Percentiles rank a stretch among this genome's conserved stretches.
These are phyloP conservation scores for Hibiscus mutabilis DNA, from an alignment of 345 rosid species.

Conservation along the genomic window DNA sequence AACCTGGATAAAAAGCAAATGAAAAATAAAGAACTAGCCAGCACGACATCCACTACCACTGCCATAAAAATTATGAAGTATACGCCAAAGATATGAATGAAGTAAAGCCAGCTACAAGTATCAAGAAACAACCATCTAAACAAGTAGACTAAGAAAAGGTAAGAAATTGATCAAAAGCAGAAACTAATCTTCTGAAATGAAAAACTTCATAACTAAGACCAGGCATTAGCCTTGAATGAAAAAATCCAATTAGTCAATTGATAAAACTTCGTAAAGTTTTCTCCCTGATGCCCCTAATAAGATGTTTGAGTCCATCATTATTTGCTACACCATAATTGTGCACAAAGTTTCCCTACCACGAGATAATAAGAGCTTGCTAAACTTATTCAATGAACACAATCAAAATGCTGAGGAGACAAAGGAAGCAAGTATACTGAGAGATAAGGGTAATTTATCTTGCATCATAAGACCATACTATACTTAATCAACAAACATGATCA, in stretches of 20 bases:
- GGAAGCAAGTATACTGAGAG: neutral
- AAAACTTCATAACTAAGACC: neutral
- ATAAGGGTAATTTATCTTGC: neutral
- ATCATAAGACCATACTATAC: neutral
- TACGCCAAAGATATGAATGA: neutral
- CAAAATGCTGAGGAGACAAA: neutral
- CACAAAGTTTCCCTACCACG: neutral
- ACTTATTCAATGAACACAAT: neutral
- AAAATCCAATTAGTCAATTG: neutral
- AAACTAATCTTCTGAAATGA: neutral
- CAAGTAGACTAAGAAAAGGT: neutral
- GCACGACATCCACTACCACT: neutral
- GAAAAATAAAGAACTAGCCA: neutral
- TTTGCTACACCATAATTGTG: neutral
- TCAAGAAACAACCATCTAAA: neutral
- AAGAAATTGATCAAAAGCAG: neutral
- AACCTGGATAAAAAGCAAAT: constrained; percentile 33
- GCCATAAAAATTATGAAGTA: neutral
- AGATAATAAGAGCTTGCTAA: neutral
- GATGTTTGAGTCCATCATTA: neutral
- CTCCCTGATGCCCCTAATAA: neutral
- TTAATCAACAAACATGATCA: neutral
- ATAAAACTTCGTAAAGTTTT: neutral
- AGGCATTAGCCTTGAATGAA: neutral
- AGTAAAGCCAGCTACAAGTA: neutral